Evolutionary conservation across 805 yeast species (phyloP).

Genomic region (Tetrapisispora phaffii): DNA sequence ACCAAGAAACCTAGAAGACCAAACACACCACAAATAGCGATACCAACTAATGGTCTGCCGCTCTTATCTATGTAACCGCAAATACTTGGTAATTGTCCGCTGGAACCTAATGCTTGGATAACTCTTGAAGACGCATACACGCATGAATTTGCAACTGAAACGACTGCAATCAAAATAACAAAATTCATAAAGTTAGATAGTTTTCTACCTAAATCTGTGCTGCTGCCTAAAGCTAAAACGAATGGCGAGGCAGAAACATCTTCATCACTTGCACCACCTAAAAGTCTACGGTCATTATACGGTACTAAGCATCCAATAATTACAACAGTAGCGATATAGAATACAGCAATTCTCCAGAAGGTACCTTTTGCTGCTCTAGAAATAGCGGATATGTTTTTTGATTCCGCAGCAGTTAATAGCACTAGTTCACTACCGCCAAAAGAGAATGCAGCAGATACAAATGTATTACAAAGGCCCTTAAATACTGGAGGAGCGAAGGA

Average conservation of each 20-base stretch:
- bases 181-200: constrained; percentile 46
- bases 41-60: constrained; percentile 49
- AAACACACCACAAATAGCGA: constrained; percentile 33
- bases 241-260: constrained; percentile 39
- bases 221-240: constrained; percentile 34
- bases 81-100: constrained; percentile 42
- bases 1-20: constrained; percentile 49
- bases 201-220: constrained; percentile 34
- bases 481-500: constrained; percentile 41
- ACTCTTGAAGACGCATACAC: constrained; percentile 53
- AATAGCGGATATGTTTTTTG: constrained; percentile 43
- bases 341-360: constrained; percentile 46
- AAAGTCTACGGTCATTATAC: constrained; percentile 37
- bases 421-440: constrained; percentile 62
- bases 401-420: constrained; percentile 65
- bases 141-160: constrained; percentile 53
- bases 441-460: constrained; percentile 65
- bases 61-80: constrained; percentile 38
- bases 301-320: constrained; percentile 68
- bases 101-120: constrained; percentile 41
- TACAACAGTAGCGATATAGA: constrained; percentile 45
- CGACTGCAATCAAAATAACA: constrained; percentile 46
- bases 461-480: constrained; percentile 54
- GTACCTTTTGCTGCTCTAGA: constrained; percentile 54
- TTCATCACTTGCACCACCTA: constrained; percentile 42